A percentile compares a stretch with the other conserved stretches of the same genome.
phyloP scores from a whole-genome alignment of 306 rosid species.

The Parietaria judaica region DNA sequence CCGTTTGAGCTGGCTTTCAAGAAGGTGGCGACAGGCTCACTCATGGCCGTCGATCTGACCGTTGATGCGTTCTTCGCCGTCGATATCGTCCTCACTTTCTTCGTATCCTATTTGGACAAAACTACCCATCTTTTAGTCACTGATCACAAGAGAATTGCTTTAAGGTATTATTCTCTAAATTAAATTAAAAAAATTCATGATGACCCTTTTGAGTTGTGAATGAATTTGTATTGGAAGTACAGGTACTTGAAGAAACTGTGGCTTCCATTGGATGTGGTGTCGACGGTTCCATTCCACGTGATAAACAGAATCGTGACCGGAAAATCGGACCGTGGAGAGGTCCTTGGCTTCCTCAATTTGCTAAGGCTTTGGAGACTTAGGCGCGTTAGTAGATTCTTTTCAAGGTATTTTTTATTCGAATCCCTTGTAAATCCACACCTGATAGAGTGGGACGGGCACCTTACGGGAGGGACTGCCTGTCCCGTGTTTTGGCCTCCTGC shows the following conservation, averaged over 20 bases:
- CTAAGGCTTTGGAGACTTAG: conserved; percentile 85
- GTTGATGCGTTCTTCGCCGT: conserved; percentile 66
- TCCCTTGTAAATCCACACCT: too few relatives aligned
- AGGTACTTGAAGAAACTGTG: conserved; percentile 57
- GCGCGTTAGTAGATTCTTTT: conserved; percentile 62
- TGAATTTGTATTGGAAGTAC: neutral
- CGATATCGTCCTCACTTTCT: conserved; percentile 66
- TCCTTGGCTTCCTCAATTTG: conserved; percentile 60
- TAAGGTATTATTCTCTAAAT: conserved; percentile 29
- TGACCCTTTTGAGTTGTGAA: too few relatives aligned
- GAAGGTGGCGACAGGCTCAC: conserved; percentile 34
- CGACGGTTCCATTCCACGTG: conserved; percentile 63
- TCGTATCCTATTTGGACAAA: conserved; percentile 78
- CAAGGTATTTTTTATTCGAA: conserved; percentile 31
- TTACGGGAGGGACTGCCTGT: too few relatives aligned
- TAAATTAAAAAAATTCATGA: too few relatives aligned
- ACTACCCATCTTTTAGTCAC: conserved; percentile 68
- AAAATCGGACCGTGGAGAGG: conserved; percentile 13
- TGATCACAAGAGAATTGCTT: conserved; percentile 69
- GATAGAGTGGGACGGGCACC: too few relatives aligned
- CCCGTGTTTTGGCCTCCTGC: too few relatives aligned
- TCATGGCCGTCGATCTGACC: conserved; percentile 48
- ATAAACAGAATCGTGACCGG: conserved; percentile 42
- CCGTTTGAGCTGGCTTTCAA: conserved; percentile 79
- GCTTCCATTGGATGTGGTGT: conserved; percentile 64